Conservation (phyloP, 305 asterid genomes). For the Rubia occidens region DNA sequence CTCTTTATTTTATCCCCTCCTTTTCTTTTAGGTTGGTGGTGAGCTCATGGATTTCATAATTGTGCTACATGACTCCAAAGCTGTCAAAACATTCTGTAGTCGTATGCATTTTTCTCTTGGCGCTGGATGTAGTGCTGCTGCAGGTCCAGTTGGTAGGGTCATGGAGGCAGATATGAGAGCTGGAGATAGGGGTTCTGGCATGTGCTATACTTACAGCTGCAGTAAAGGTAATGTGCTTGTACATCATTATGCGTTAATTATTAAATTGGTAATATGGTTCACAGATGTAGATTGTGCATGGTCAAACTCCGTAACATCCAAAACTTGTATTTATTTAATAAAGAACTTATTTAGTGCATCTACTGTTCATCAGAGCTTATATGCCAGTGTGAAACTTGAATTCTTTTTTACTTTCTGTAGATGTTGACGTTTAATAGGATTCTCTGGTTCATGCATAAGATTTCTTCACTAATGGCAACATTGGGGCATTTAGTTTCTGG, state of each 20-base stretch:
- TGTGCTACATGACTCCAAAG: conserved; percentile 76
- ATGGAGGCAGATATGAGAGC: conserved; percentile 95
- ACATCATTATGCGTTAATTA: conserved; percentile 1
- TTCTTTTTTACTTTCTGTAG: background rate
- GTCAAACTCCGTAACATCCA: background rate
- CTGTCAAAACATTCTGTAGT: conserved; percentile 92
- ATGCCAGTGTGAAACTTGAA: background rate
- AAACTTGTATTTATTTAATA: background rate
- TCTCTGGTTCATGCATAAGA: background rate
- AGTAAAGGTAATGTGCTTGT: conserved; percentile 63
- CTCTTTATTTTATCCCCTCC: background rate
- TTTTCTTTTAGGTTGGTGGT: conserved; percentile 59
- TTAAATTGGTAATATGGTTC: background rate
- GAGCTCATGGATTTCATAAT: conserved; percentile 94
- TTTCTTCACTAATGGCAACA: background rate
- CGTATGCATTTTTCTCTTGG: conserved; percentile 84
- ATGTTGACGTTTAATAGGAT: background rate
- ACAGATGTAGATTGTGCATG: background rate
- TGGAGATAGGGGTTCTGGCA: conserved; percentile 96
- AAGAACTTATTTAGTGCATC: background rate
- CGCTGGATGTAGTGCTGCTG: conserved; percentile 99
- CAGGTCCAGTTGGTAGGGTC: conserved; percentile 95
- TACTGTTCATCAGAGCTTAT: background rate
- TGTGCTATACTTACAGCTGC: conserved; percentile 97
- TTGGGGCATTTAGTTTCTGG: background rate